Evolutionary conservation across 345 rosid species (phyloP), one percentile per base, ranked within the genome.

Genomic region (Salix purpurea): DNA sequence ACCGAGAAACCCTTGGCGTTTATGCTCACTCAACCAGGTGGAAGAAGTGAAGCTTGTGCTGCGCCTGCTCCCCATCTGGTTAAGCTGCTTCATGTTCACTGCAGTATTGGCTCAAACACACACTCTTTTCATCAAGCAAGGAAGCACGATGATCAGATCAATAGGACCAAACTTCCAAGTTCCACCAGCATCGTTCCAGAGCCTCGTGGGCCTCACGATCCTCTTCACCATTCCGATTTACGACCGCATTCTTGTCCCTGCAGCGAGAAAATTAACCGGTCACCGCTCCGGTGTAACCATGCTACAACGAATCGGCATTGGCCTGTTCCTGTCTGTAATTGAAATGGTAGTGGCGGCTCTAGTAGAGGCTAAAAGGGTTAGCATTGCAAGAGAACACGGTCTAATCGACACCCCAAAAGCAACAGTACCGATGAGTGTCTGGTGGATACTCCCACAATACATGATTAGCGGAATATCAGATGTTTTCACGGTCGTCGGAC

Each of bases 371-470:
- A 88, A 79, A 70, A 88, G 99, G 82, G 83, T 95, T n/a, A 40
- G 30, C 74, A 77, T 76, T 10, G 97, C 93, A 1, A 81, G 75
- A 26, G 79, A 85, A 7, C 87, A 91, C 61, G 92, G 89, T 76
- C 81, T 91, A 0, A 32, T 79, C 4, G 89, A 89, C 82, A 67
- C 61, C 50, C 97, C 96, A 0, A 87, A 88, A 82, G 86, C 74
- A 2, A 42, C 71, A 6, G 86, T 92, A 5, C 97, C 99, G 0
- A 90, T 93, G 90, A 86, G 88, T 14, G 75, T 94, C 10, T 89
- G 92, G 88, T 91, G 97, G 97, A 75, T 95, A 48, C 86, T 93
- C n/a, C 99, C 99, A 0, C 99, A 93, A 40, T 93, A 93, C 76
- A 74, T 90, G 40, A 80, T 93, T 7, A 77, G 84, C 0, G 97